Conservation (phyloP, 225 moss, liverwort and hornwort species). For the Thuidium tamariscinum region DNA sequence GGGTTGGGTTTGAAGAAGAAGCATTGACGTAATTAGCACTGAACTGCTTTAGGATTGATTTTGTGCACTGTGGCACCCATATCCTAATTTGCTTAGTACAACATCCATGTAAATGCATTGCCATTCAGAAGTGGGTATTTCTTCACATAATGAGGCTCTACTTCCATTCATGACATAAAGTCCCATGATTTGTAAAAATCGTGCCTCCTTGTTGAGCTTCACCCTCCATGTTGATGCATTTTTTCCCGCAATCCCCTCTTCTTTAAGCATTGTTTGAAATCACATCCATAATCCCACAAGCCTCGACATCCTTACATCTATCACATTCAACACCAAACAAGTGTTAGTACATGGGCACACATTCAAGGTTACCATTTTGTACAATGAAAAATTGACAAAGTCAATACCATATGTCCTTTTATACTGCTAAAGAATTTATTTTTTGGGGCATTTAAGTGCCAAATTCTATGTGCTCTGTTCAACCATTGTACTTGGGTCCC, state of each 20-base stretch:
- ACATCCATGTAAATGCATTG: neutral
- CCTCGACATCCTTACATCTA: neutral
- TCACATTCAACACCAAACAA: neutral
- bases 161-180: neutral
- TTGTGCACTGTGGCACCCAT: neutral
- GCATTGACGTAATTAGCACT: no score
- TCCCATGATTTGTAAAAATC: neutral
- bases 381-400: neutral
- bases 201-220: no score
- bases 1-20: no score
- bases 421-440: no score
- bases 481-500: no score
- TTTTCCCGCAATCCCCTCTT: no score
- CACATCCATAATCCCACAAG: constrained; percentile 6
- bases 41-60: no score
- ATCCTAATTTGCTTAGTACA: neutral
- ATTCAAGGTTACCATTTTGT: neutral
- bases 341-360: no score
- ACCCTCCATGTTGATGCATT: no score
- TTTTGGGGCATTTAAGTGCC: no score
- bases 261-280: no score
- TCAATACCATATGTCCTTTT: neutral
- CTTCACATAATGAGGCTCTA: neutral
- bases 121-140: neutral
- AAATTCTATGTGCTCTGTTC: no score